Evolutionary conservation across 2,329 filamentous ascomycete species (phyloP).

Genomic region (Paraphoma chrysanthemicola): DNA sequence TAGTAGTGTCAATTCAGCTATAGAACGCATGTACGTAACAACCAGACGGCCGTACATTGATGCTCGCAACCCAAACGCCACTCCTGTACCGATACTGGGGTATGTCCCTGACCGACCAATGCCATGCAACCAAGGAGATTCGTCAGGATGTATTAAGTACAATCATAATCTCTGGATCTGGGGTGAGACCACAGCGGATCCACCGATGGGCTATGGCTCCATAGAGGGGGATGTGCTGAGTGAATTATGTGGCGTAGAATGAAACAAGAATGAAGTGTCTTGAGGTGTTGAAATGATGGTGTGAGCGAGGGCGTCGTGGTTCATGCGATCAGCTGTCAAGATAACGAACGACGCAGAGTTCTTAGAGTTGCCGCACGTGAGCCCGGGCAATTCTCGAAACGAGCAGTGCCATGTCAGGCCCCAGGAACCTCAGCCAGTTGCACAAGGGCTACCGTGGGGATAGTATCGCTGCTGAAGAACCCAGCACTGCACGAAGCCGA

Average conservation of each 20-base stretch:
- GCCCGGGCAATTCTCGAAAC: too few species aligned
- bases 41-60: background rate
- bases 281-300: background rate
- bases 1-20: background rate
- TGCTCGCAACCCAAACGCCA: background rate
- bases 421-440: too few species aligned
- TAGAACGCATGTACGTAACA: background rate
- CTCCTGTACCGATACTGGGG: background rate
- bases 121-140: constrained; percentile 4
- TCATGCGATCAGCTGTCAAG: too few species aligned
- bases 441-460: too few species aligned
- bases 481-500: too few species aligned
- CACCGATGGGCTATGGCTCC: background rate
- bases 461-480: too few species aligned
- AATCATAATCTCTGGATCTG: constrained; percentile 2
- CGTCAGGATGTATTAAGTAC: constrained; percentile 6
- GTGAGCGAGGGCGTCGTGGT: background rate
- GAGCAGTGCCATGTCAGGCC: too few species aligned
- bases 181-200: background rate
- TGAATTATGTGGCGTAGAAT: background rate
- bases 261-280: background rate
- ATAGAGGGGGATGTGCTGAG: background rate
- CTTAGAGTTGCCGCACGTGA: background rate
- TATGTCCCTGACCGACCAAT: background rate
- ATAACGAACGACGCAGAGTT: too few species aligned